Evolutionary conservation across 164 flowering plant genomes (phyloP).

Genomic region (Stephania yunnanensis): DNA sequence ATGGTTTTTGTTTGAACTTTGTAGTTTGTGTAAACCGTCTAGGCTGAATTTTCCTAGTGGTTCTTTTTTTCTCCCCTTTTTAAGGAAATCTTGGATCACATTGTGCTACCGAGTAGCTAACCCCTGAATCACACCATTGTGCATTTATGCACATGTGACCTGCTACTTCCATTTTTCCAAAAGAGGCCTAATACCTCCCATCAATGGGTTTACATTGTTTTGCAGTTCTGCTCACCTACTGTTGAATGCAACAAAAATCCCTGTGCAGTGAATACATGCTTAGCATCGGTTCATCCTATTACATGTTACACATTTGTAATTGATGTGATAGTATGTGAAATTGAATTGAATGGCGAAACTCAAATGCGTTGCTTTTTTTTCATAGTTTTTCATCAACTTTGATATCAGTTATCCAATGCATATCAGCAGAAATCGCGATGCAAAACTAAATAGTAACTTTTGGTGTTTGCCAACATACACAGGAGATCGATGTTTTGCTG

Average conservation of each 20-base stretch:
- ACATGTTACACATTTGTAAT: not conserved
- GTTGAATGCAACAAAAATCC: not conserved
- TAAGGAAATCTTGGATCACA: not conserved
- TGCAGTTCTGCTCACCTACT: not conserved
- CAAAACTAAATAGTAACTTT: not conserved
- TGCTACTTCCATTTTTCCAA: not conserved
- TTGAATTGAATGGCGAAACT: not conserved
- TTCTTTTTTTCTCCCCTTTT: not conserved
- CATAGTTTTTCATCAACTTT: not conserved
- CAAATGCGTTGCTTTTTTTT: not conserved
- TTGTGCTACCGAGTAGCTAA: not conserved
- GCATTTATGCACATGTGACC: not conserved
- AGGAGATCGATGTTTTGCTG: slow-evolving; percentile 60
- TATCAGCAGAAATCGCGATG: not conserved
- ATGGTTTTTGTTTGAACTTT: not conserved
- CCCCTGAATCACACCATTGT: not conserved
- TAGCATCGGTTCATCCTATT: not conserved
- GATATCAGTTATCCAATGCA: not conserved
- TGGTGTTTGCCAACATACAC: slow-evolving; percentile 9
- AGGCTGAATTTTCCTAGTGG: not conserved
- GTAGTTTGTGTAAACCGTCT: not conserved
- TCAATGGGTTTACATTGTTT: not conserved
- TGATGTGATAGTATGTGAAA: not conserved
- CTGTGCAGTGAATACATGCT: not conserved
- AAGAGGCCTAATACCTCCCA: not conserved